Percentiles rank a stretch among this genome's conserved stretches.
phyloP scores from a whole-genome alignment of 768 basidiomycete genomes.

The Mrakia hoshinonis region DNA sequence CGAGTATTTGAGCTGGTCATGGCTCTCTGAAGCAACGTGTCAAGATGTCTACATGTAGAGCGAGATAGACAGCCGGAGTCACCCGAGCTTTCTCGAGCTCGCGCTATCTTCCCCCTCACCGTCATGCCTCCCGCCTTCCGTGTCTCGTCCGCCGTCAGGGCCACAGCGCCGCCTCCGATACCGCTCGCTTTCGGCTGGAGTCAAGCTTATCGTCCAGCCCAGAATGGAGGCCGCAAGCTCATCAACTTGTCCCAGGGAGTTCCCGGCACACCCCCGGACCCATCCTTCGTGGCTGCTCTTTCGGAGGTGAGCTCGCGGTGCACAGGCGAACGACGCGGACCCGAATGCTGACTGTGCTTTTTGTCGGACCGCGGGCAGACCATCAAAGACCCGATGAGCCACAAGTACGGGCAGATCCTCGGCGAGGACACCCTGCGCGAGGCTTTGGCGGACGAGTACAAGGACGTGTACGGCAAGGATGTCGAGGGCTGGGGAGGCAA shows the following conservation, averaged over 20 bases:
- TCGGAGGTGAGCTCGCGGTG: constrained; percentile 44
- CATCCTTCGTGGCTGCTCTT: constrained; percentile 48
- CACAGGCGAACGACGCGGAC: constrained; percentile 35
- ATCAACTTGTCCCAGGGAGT: constrained; percentile 69
- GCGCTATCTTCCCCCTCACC: background rate
- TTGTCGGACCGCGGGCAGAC: too few species aligned
- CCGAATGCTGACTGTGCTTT: too few species aligned
- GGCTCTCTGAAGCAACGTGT: too few species aligned
- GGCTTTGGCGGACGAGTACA: constrained; percentile 57
- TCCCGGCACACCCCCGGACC: constrained; percentile 58
- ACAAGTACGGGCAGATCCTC: constrained; percentile 54
- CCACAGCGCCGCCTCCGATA: constrained; percentile 24
- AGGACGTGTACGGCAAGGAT: constrained; percentile 47
- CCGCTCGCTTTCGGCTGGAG: constrained; percentile 33
- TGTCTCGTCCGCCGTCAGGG: constrained; percentile 5
- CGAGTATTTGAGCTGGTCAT: too few species aligned
- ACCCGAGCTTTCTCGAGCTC: too few species aligned
- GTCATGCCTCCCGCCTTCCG: constrained; percentile 9
- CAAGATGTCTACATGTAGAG: too few species aligned
- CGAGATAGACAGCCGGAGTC: too few species aligned
- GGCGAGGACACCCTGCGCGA: constrained; percentile 52
- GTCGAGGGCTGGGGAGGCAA: background rate
- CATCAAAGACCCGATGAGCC: constrained; percentile 36
- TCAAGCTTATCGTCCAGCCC: constrained; percentile 29
- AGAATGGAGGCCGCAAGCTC: constrained; percentile 42